A percentile compares a stretch with the other conserved stretches of the same genome.
phyloP scores from a whole-genome alignment of 2,329 filamentous ascomycete genomes.

The Didymella segeticola region DNA sequence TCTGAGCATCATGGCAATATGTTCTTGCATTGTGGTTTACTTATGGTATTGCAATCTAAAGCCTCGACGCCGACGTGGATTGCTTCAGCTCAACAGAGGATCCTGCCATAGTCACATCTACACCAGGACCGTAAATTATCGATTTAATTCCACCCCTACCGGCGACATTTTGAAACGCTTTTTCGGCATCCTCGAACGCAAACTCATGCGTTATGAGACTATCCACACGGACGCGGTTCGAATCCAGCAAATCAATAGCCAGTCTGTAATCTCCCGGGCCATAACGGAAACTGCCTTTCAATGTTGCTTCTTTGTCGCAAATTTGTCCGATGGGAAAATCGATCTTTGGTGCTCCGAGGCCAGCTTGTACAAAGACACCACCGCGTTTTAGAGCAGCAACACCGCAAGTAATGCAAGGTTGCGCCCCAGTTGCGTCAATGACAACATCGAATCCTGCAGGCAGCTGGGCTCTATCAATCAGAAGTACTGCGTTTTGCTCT shows the following conservation, averaged over 20 bases:
- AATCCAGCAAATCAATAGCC: conserved; percentile 23
- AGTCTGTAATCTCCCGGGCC: conserved; percentile 36
- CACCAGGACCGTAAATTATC: conserved; percentile 28
- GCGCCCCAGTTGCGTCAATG: conserved; percentile 35
- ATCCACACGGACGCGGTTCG: conserved; percentile 17
- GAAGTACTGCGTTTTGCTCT: conserved; percentile 10
- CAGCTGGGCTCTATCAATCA: conserved; percentile 1
- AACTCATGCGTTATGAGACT: conserved; percentile 27
- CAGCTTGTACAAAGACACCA: conserved; percentile 33
- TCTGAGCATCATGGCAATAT: background rate
- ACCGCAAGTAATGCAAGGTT: conserved; percentile 28
- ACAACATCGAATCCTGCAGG: conserved; percentile 24
- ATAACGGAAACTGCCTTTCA: conserved; percentile 40
- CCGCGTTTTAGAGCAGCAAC: conserved; percentile 23
- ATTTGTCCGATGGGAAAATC: conserved; percentile 31
- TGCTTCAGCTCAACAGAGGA: background rate
- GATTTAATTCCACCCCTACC: conserved; percentile 29
- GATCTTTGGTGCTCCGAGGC: conserved; percentile 25
- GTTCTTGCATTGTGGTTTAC: background rate
- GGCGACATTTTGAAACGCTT: conserved; percentile 25
- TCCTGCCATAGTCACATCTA: conserved; percentile 10
- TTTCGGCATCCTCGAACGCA: conserved; percentile 22
- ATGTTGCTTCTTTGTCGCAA: conserved; percentile 34
- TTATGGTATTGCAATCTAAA: background rate
- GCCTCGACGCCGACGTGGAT: background rate